Evolutionary conservation across 176 grass and related monocot species (phyloP).

Genomic region (Oropetium thomaeum): DNA sequence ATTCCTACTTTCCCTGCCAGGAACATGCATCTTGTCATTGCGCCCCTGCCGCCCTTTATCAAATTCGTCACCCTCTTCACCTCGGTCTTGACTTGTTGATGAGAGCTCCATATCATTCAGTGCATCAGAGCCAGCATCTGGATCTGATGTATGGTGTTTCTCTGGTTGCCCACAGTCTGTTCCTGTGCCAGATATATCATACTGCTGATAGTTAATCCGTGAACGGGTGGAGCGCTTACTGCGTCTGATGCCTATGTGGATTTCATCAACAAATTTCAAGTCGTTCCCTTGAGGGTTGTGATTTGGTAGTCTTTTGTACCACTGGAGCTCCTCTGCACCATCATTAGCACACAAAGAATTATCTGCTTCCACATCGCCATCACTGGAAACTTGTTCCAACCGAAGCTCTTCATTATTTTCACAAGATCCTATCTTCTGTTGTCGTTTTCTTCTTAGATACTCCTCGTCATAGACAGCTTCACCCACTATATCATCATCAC

Average conservation of each 20-base stretch:
- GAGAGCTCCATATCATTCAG: conserved; percentile 41
- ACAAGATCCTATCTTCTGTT: conserved; percentile 46
- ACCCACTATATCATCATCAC: conserved; percentile 89
- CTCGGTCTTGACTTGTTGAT: conserved; percentile 52
- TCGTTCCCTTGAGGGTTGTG: conserved; percentile 43
- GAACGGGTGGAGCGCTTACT: conserved; percentile 67
- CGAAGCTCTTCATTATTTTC: conserved; percentile 70
- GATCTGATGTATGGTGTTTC: conserved; percentile 47
- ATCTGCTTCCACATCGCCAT: conserved; percentile 48
- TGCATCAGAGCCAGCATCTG: conserved; percentile 49
- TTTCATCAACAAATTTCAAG: conserved; percentile 49
- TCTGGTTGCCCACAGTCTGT: conserved; percentile 41
- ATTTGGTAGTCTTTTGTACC: conserved; percentile 40
- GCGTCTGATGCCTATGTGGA: conserved; percentile 67
- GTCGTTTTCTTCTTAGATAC: conserved; percentile 72
- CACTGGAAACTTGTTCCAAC: conserved; percentile 47
- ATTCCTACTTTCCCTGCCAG: conserved; percentile 28
- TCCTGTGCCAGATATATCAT: conserved; percentile 53
- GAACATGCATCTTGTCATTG: conserved; percentile 35
- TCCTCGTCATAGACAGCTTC: conserved; percentile 95
- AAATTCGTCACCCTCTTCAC: conserved; percentile 47
- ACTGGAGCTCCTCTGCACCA: conserved; percentile 39
- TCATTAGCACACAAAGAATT: conserved; percentile 66
- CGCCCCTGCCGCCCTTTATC: conserved; percentile 34
- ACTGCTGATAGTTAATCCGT: conserved; percentile 55